Evolutionary conservation across 768 basidiomycete species (phyloP), one percentile per base, ranked within the genome.

Genomic region (Boletus fagicola): DNA sequence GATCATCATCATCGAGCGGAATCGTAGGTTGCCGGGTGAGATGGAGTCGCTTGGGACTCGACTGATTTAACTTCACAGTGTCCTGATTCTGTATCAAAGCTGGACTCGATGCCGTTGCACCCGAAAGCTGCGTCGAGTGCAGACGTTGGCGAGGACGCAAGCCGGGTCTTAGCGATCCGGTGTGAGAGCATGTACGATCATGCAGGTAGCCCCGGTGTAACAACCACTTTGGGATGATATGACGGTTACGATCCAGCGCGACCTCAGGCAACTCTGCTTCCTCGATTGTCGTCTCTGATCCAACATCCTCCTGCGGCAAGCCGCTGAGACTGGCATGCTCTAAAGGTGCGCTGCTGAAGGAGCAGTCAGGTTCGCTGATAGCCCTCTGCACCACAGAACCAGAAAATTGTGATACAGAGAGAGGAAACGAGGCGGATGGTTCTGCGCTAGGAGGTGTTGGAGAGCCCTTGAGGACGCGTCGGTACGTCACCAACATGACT

Each of bases 401-500:
- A 51, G 65, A 54, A 47, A 64, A 56, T 57, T 62, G 45, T 39
- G 70, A 57, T 54, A 62, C 49, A 55, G 66, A 33, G 18, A 64
- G 59, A 11, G 65, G 65, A 35, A 56, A 49, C 22, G 60, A 45
- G 40, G 59, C 1, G 40, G 65, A 24, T 40, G 53, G 51, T 39
- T 65, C 58, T n/a, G 57, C 54, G 31, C 15, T 66, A 26, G 68
- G 58, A 52, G 65, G 63, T 11, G 70, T 62, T 31, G 62, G 60
- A 33, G 63, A 65, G 13, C 72, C 65, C 65, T 80, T 85, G 15
- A 81, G 75, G 40, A 93, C 90, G 15, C 88, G 83, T 26, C 97
- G 86, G 69, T 98, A 98, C 51, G 89, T 96, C 65, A 99, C 96
- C 42, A 98, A 82, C 94, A 99, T 97, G 53, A 99, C 97, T 24